Conservation (phyloP, 2,329 filamentous ascomycete species). For the Alternaria atra region DNA sequence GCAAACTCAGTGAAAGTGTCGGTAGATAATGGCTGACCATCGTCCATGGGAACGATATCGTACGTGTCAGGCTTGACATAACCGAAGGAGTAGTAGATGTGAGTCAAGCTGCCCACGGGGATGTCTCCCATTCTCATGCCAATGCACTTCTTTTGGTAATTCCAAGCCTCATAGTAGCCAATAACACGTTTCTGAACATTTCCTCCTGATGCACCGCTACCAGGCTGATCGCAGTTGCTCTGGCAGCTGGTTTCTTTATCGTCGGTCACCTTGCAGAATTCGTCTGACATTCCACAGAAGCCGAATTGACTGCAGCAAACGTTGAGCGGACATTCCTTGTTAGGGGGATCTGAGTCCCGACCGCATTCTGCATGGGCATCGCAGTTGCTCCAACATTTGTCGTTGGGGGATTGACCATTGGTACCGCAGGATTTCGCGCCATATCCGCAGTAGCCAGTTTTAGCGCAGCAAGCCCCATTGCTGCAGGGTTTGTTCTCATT, state of each 20-base stretch:
- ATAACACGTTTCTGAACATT: too few relatives aligned
- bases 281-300: constrained; percentile 7
- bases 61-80: not conserved
- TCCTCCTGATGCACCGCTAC: too few relatives aligned
- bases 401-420: too few relatives aligned
- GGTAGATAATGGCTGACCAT: not conserved
- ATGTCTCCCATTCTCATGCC: not conserved
- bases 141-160: not conserved
- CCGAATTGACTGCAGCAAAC: constrained; percentile 1
- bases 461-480: not conserved
- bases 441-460: not conserved
- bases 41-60: constrained; percentile 5
- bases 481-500: too few relatives aligned
- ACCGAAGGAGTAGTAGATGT: constrained; percentile 8
- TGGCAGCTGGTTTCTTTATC: constrained; percentile 1
- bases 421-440: not conserved
- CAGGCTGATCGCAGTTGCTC: constrained; percentile 11
- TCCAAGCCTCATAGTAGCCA: constrained; percentile 12
- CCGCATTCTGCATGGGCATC: not conserved
- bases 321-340: constrained; percentile 6
- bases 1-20: not conserved
- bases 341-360: not conserved
- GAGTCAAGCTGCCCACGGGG: not conserved
- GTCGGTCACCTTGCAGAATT: not conserved
- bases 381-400: not conserved